These are phyloP conservation scores for Cadophora malorum DNA, from an alignment of 2,329 filamentous ascomycete genomes.

Conservation along the genomic window DNA sequence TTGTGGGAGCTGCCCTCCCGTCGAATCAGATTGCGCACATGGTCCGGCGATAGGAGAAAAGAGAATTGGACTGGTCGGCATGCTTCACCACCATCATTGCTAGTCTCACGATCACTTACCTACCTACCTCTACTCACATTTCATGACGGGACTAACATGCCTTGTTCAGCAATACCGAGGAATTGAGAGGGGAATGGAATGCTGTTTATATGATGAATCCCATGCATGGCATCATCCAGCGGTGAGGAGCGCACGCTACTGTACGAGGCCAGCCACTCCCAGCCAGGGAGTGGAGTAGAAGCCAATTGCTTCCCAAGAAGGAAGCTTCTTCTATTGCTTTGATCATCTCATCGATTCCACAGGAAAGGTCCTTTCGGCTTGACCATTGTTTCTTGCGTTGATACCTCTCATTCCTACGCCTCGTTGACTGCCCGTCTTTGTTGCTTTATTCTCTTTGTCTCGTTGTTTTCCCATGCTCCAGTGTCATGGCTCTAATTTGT, in stretches of 20 bases:
- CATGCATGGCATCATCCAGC: neutral
- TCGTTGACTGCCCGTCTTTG: no score
- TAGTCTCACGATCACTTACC: neutral
- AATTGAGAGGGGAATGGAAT: neutral
- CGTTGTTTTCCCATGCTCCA: no score
- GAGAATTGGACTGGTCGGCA: neutral
- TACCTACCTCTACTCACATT: neutral
- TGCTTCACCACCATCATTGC: neutral
- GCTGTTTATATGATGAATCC: neutral
- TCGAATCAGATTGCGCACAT: constrained; percentile 15
- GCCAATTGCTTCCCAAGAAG: neutral
- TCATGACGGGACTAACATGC: neutral
- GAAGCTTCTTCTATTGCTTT: neutral
- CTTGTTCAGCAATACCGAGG: neutral
- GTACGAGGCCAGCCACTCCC: constrained; percentile 12
- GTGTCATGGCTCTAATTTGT: no score
- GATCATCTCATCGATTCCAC: neutral
- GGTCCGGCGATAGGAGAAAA: constrained; percentile 9
- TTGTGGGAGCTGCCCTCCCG: constrained; percentile 1
- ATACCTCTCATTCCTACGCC: no score
- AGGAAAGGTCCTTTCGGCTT: no score
- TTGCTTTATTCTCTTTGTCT: no score
- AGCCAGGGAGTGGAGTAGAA: constrained; percentile 7
- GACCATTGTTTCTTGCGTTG: no score
- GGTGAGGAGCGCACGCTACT: constrained; percentile 12